phyloP scores from a whole-genome alignment of 805 yeast genomes.

The Ogataea minuta region DNA sequence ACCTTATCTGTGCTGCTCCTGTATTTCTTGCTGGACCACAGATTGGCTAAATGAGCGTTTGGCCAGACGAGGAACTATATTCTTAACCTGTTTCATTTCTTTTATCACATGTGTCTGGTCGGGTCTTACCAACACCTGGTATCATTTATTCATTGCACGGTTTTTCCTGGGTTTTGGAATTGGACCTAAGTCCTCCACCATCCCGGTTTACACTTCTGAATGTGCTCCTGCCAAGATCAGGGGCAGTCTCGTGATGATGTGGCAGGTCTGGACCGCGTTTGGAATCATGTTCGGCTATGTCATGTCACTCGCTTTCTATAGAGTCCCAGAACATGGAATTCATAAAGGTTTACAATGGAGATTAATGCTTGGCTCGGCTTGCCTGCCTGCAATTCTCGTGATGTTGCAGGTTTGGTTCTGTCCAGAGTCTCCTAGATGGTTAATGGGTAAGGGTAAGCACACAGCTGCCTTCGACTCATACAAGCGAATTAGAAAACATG shows the following conservation, averaged over 20 bases:
- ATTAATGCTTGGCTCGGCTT: constrained; percentile 66
- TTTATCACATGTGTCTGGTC: constrained; percentile 68
- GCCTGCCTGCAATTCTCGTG: constrained; percentile 63
- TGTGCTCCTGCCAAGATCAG: constrained; percentile 61
- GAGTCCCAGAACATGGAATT: constrained; percentile 46
- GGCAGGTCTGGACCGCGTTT: constrained; percentile 74
- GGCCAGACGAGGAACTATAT: constrained; percentile 68
- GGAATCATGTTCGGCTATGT: constrained; percentile 75
- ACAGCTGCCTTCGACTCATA: constrained; percentile 55
- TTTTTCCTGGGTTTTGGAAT: constrained; percentile 65
- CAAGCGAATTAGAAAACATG: constrained; percentile 45
- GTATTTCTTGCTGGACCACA: constrained; percentile 61
- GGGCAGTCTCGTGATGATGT: constrained; percentile 69
- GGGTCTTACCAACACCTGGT: constrained; percentile 63
- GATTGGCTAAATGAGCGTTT: constrained; percentile 54
- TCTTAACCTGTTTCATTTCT: constrained; percentile 59
- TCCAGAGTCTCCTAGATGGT: constrained; percentile 78
- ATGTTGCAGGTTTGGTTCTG: constrained; percentile 60
- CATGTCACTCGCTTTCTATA: constrained; percentile 60
- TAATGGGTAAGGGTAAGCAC: constrained; percentile 68
- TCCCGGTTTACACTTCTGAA: constrained; percentile 68
- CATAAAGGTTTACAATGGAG: constrained; percentile 63
- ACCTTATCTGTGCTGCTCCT: constrained; percentile 65
- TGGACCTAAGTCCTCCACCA: constrained; percentile 76
- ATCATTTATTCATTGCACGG: constrained; percentile 64